A percentile compares a stretch with the other conserved stretches of the same genome.
These are phyloP conservation scores for Elongisporangium prolatum DNA, from an alignment of 352 stramenopile genomes.

Conservation along the genomic window DNA sequence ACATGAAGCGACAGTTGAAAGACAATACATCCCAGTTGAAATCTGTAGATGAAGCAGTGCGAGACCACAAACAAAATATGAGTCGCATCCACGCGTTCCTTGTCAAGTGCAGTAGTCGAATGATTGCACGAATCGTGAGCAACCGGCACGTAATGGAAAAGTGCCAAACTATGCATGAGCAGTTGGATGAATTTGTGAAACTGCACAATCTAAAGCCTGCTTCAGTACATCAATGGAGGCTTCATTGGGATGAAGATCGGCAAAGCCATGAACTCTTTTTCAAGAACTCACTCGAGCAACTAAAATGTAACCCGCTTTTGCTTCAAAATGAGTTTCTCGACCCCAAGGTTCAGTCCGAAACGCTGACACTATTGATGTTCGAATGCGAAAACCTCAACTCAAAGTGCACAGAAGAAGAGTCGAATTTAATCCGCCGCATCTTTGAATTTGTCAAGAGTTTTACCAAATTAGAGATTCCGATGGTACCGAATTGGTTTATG, in stretches of 20 bases:
- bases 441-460: slow-evolving; percentile 3
- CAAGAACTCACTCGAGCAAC: slow-evolving; percentile 2
- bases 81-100: neutral
- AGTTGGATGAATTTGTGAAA: neutral
- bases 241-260: slow-evolving; percentile 9
- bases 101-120: neutral
- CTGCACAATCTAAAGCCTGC: neutral
- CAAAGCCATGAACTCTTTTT: slow-evolving; percentile 3
- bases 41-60: neutral
- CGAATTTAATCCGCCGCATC: slow-evolving; percentile 1
- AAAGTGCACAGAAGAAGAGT: slow-evolving; percentile 9
- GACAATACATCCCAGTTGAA: neutral
- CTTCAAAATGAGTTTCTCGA: slow-evolving; percentile 5
- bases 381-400: slow-evolving; percentile 9
- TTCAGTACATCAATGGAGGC: slow-evolving; percentile 3
- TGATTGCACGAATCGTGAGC: neutral
- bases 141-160: neutral
- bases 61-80: neutral
- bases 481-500: slow-evolving; percentile 9
- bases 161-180: neutral
- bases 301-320: slow-evolving; percentile 1
- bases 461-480: slow-evolving; percentile 4
- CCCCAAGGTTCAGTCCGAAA: slow-evolving; percentile 3
- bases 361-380: slow-evolving; percentile 11
- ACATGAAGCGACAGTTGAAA: neutral